Base-by-base conservation (phyloP, 192 early-diverging fungal species). In the Backusella macrospora region DNA sequence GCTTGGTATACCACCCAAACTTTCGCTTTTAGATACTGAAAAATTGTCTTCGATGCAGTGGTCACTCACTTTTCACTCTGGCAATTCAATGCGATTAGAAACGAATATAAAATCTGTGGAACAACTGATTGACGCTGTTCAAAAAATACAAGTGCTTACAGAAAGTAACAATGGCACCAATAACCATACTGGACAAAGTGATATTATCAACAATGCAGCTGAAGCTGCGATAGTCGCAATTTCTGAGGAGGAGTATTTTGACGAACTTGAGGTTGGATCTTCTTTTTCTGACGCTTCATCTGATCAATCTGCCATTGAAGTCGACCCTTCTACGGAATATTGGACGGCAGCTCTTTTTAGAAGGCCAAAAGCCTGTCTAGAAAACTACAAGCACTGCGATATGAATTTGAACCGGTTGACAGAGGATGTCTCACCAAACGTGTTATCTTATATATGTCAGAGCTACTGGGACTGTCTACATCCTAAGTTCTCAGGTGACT, bases 71-170 rank as follows among this genome's bases (percentile, higher is more conserved):
- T 81, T 77, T 46, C 62, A 77, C 12, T 73, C 79, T 6, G 68
- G 68, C 10, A 75, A 71, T 21, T 68, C 75, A 9, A 45, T 81
- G 43, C 67, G 75, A 13, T 48, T 81, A 46, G 75, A 81, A 70
- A 81, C 79, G 9, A 81, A 81, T 42, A 81, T 81, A 37, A 81
- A 75, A 49, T 77, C 65, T 42, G 69, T 81, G 12, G 79, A 81
- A 23, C 79, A 81, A 49, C 29, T 81, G 4, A 75, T 81, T 16
- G 79, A 81, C 34, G 79, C 79, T 39, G 79, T 81, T 6, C 71
- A 77, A 48, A 74, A 77, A 47, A 76, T 81, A 37, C 68, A 62
- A 7, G 23, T 76, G 0, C 40, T 81, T 29, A 71, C 75, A 13
- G 65, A 46, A 38, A 47, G 71, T 37, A 29, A 15, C 15, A 39